A percentile compares a stretch with the other conserved stretches of the same genome.
phyloP scores from a whole-genome alignment of 768 basidiomycete species.

The Hebeloma cylindrosporum region DNA sequence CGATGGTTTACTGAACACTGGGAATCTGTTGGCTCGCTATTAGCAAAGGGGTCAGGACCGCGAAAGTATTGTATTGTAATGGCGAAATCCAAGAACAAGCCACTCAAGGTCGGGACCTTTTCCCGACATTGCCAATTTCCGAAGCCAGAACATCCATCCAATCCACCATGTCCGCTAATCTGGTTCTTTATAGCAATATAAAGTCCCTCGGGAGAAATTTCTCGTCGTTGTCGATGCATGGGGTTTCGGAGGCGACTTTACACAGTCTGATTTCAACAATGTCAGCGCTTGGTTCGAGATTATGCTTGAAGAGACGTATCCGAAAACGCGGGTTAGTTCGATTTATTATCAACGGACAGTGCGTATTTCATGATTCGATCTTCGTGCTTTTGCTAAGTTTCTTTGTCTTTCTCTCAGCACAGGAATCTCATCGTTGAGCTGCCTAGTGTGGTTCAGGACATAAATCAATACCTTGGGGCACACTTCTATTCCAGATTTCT shows the following conservation, averaged over 20 bases:
- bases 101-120: no score
- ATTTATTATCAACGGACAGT: conserved; percentile 35
- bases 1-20: no score
- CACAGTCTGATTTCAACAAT: conserved; percentile 26
- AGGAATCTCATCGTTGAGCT: conserved; percentile 34
- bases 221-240: conserved; percentile 33
- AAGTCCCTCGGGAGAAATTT: conserved; percentile 15
- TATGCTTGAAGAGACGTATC: conserved; percentile 32
- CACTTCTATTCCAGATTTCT: conserved; percentile 25
- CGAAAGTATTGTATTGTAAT: no score
- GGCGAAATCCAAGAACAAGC: no score
- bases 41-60: no score
- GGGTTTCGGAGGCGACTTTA: conserved; percentile 18
- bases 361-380: conserved; percentile 11
- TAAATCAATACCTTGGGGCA: conserved; percentile 25
- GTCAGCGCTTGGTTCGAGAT: conserved; percentile 34
- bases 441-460: conserved; percentile 22
- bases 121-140: no score
- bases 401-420: conserved; percentile 29
- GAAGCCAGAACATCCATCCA: no score
- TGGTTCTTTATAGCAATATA: conserved; percentile 17
- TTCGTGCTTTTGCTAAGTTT: not conserved
- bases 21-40: no score
- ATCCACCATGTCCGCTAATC: no score
- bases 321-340: conserved; percentile 18